Conservation (phyloP, 768 basidiomycete genomes). For the Suillus americanus region DNA sequence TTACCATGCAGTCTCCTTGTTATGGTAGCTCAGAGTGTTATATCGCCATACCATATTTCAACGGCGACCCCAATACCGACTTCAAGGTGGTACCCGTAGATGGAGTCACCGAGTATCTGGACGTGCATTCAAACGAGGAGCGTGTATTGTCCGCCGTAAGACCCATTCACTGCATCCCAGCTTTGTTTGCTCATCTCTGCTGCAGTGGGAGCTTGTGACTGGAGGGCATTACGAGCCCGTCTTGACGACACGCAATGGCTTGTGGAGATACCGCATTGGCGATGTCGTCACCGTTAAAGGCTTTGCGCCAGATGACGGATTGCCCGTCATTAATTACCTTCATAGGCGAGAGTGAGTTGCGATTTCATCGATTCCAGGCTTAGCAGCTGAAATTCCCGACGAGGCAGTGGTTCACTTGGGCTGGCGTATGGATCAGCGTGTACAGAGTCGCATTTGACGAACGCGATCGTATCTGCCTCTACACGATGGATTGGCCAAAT, state of each 20-base stretch:
- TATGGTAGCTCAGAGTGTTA: conserved; percentile 4
- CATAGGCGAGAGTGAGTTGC: conserved; percentile 6
- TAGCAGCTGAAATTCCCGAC: not conserved
- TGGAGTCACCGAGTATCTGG: conserved; percentile 5
- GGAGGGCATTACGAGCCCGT: conserved; percentile 9
- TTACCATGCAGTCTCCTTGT: not conserved
- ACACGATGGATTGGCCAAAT: conserved; percentile 3
- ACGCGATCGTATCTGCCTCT: conserved; percentile 1
- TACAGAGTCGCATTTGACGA: conserved; percentile 4
- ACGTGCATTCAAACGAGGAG: not conserved
- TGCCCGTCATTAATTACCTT: conserved; percentile 8
- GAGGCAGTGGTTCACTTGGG: conserved; percentile 10
- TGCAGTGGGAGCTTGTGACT: conserved; percentile 8
- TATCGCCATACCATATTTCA: not conserved
- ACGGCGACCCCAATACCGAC: not conserved
- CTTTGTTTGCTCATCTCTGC: not conserved
- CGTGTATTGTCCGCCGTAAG: not conserved
- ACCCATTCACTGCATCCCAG: not conserved
- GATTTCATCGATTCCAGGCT: not conserved
- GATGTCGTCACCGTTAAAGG: conserved; percentile 9
- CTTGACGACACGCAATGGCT: conserved; percentile 10
- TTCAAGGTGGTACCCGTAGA: not conserved
- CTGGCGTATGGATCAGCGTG: not conserved
- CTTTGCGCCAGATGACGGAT: conserved; percentile 11
- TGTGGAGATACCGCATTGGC: conserved; percentile 12